Base-by-base conservation (phyloP, 2,329 filamentous ascomycete species). In the Alternaria longipes region DNA sequence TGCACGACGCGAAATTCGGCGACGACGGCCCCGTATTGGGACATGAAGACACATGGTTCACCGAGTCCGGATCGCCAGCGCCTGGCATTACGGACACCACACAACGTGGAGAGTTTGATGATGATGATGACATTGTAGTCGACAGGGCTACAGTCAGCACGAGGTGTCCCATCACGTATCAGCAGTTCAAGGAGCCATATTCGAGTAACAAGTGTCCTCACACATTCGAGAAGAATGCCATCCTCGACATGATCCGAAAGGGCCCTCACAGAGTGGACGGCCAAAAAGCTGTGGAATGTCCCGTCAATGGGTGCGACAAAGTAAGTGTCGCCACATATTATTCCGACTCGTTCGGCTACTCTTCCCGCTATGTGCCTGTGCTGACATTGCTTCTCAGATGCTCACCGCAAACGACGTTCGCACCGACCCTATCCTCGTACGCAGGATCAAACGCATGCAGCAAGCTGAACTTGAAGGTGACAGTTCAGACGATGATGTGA, bases 141-240 rank as follows among this genome's bases (percentile, higher is more conserved):
- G 84, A 86, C 28, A 83, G 86, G 50, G 87, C 89, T 63, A 85
- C 84, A 5, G 83, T 89, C 54, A 90, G 87, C 74, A 86, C 90
- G 32, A 89, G 87, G 68, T 94, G 91, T 70, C 90, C 90, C 0
- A 76, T 94, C 20, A 90, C 90, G 0, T 81, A 93, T 65, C 81
- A 82, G 53, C 81, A 85, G 45, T 89, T 92, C 81, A 80, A 82
- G 42, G 84, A 92, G 54, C 91, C 91, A 0, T 88, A 87, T 70
- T 91, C 86, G 56, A 91, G 87, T 68, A 80, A 74, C 14, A 86
- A 86, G 65, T 94, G 91, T 81, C 88, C 86, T 56, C 91, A 94
- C 75, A 89, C 86, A 0, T 94, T 92, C 73, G 90, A 94, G 72
- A 89, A 87, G 75, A 71, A 75, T 1, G 86, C 87, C 0, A 89